phyloP scores from a whole-genome alignment of 805 yeast species.

The Saccharomyces jurei region DNA sequence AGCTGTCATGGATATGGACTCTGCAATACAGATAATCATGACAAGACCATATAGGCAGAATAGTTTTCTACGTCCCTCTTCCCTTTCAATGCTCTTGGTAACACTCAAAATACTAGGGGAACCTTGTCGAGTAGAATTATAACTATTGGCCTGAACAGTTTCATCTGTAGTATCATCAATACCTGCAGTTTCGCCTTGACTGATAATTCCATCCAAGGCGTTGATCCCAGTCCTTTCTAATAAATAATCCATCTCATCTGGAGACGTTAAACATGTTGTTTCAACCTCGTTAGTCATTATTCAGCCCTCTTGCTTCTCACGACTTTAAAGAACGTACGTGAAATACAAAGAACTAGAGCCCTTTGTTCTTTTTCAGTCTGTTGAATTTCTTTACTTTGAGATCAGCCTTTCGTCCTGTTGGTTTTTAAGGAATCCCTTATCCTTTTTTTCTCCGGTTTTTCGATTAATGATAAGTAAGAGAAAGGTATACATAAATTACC shows the following conservation, averaged over 20 bases:
- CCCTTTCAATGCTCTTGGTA: background rate
- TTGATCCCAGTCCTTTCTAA: background rate
- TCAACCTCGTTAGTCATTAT: background rate
- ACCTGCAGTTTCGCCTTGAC: background rate
- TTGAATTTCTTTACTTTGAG: background rate
- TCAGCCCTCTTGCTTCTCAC: background rate
- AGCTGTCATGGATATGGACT: slow-evolving; percentile 27
- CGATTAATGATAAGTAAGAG: background rate
- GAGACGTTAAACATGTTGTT: background rate
- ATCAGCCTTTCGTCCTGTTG: background rate
- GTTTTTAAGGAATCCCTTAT: background rate
- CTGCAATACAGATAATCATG: background rate
- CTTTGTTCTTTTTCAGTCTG: background rate
- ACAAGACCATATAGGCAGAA: background rate
- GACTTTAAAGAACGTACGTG: background rate
- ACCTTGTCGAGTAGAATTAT: background rate
- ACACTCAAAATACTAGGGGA: background rate
- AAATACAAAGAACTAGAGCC: background rate
- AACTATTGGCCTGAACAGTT: background rate
- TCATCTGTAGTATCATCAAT: background rate
- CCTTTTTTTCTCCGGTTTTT: background rate
- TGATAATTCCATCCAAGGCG: background rate
- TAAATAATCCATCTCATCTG: background rate
- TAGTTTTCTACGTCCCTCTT: background rate
- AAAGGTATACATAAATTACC: background rate